Evolutionary conservation across 2,329 filamentous ascomycete genomes (phyloP).

Genomic region (Xylariaceae sp.): DNA sequence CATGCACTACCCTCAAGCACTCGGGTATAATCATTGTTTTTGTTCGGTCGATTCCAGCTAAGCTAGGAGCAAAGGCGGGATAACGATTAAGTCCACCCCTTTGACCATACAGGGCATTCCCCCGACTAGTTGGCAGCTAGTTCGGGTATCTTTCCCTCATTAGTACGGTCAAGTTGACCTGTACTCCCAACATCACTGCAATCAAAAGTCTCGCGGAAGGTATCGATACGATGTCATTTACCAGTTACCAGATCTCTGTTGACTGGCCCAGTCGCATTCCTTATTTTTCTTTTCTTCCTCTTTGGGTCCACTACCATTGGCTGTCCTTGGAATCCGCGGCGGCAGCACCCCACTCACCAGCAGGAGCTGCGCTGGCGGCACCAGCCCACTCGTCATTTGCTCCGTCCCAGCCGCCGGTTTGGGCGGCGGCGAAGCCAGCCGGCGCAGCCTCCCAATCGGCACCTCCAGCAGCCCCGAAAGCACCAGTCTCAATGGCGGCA

Average conservation of each 20-base stretch:
- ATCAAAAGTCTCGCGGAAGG: constrained; percentile 23
- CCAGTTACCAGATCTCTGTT: constrained; percentile 12
- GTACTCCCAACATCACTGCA: constrained; percentile 40
- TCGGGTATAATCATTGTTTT: neutral
- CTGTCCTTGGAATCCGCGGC: constrained; percentile 53
- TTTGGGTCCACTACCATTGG: constrained; percentile 35
- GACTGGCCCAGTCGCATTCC: too few relatives aligned
- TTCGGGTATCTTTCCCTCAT: constrained; percentile 99
- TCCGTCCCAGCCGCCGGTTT: constrained; percentile 59
- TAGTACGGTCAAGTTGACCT: constrained; percentile 74
- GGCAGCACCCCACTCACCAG: constrained; percentile 71
- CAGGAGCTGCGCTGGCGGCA: constrained; percentile 63
- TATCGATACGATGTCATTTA: constrained; percentile 9
- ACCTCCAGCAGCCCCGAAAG: constrained; percentile 61
- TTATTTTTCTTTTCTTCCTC: too few relatives aligned
- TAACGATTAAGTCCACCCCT: constrained; percentile 89
- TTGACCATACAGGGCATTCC: constrained; percentile 97
- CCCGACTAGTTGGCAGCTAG: constrained; percentile 53
- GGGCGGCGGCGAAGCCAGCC: constrained; percentile 67
- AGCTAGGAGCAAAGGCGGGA: constrained; percentile 52
- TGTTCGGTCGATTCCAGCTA: constrained; percentile 24
- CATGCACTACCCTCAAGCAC: neutral
- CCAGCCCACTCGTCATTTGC: constrained; percentile 62
- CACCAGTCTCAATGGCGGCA: constrained; percentile 73
- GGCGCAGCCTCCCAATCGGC: constrained; percentile 87